Conservation (phyloP, 2,329 filamentous ascomycete species). For the Penicillium freii region DNA sequence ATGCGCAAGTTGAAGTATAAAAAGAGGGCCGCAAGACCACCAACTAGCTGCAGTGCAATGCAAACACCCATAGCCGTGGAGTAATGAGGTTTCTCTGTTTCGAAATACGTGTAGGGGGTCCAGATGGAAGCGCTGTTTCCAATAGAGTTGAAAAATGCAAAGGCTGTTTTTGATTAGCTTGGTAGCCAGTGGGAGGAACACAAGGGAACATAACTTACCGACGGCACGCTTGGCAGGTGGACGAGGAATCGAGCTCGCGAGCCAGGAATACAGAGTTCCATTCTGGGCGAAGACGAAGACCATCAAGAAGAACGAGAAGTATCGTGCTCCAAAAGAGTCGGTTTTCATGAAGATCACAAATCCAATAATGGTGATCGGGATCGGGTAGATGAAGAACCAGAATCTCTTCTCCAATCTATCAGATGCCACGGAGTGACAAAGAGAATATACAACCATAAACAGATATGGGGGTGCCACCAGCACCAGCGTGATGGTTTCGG, state of each 20-base stretch:
- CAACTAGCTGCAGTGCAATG: slow-evolving; percentile 43
- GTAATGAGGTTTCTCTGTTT: slow-evolving; percentile 41
- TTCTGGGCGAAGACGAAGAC: slow-evolving; percentile 53
- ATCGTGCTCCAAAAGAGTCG: slow-evolving; percentile 52
- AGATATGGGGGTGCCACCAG: slow-evolving; percentile 55
- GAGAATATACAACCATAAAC: slow-evolving; percentile 52
- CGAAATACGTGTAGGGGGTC: slow-evolving; percentile 51
- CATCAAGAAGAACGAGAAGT: slow-evolving; percentile 57
- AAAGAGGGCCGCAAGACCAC: slow-evolving; percentile 34
- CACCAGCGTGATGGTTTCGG: slow-evolving; percentile 49
- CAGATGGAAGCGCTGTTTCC: slow-evolving; percentile 55
- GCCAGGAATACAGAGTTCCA: slow-evolving; percentile 39
- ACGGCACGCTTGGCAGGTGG: slow-evolving; percentile 57
- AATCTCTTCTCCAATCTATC: slow-evolving; percentile 49
- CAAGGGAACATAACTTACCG: neutral
- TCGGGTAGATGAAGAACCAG: slow-evolving; percentile 55
- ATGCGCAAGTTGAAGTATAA: slow-evolving; percentile 42
- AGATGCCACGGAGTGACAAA: slow-evolving; percentile 46
- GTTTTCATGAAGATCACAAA: slow-evolving; percentile 57
- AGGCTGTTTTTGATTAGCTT: slow-evolving; percentile 30
- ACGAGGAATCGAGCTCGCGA: slow-evolving; percentile 51
- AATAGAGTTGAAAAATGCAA: slow-evolving; percentile 56
- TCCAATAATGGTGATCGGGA: slow-evolving; percentile 52
- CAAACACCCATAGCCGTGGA: slow-evolving; percentile 43
- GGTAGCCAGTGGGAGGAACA: neutral